A percentile compares a stretch with the other conserved stretches of the same genome.
Evolutionary conservation across 73 alveolate species (phyloP).

Genomic region (Tetrahymena elliotti): DNA sequence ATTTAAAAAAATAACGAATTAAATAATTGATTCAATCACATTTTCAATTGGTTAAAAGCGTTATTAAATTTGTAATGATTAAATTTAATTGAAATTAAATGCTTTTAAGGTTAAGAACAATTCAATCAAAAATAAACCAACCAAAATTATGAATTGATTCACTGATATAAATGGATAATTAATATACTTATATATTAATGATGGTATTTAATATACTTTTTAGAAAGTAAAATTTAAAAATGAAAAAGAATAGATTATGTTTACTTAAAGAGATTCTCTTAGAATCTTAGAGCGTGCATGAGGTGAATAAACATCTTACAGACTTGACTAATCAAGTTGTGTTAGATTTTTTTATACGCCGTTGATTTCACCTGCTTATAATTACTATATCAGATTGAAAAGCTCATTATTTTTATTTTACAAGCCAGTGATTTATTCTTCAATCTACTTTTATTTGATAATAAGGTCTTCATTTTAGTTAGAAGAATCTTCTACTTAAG

Average conservation of each 20-base stretch:
- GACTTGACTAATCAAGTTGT: not conserved
- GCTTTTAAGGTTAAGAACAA: too few relatives aligned
- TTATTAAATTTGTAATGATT: too few relatives aligned
- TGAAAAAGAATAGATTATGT: too few relatives aligned
- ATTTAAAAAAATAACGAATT: too few relatives aligned
- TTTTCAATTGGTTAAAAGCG: too few relatives aligned
- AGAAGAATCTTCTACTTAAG: not conserved
- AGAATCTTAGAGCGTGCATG: not conserved
- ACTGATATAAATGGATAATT: too few relatives aligned
- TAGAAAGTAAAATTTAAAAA: not conserved
- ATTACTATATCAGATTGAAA: not conserved
- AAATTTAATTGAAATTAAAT: too few relatives aligned
- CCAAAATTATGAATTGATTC: too few relatives aligned
- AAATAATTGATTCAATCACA: too few relatives aligned
- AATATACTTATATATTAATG: too few relatives aligned
- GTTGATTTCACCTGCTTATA: not conserved
- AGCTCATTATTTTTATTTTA: not conserved
- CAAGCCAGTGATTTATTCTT: not conserved
- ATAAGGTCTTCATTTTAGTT: not conserved
- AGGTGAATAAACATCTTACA: not conserved
- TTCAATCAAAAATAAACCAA: too few relatives aligned
- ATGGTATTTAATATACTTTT: too few relatives aligned
- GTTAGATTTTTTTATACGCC: not conserved
- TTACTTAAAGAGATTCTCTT: not conserved
- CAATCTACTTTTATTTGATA: not conserved